Conservation (phyloP, 2,329 filamentous ascomycete genomes). For the Pseudopithomyces chartarum region DNA sequence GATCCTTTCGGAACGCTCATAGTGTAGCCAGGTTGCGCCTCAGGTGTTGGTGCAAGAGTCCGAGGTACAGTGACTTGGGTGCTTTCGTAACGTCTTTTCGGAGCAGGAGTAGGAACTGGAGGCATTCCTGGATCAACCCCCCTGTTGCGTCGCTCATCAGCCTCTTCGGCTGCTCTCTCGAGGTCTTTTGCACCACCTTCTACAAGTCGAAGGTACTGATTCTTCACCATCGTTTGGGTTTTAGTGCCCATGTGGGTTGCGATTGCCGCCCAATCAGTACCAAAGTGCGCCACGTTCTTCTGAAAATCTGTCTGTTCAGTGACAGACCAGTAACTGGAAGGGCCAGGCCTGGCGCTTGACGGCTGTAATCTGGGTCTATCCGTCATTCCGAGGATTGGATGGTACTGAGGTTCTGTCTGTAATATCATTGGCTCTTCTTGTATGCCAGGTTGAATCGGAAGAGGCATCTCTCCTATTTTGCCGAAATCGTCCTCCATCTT, state of each 20-base stretch:
- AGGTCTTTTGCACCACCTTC: slow-evolving; percentile 51
- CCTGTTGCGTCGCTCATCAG: slow-evolving; percentile 47
- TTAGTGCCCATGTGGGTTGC: slow-evolving; percentile 81
- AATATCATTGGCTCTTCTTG: slow-evolving; percentile 35
- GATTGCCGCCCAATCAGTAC: slow-evolving; percentile 78
- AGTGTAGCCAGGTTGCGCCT: slow-evolving; percentile 37
- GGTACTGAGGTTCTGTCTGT: slow-evolving; percentile 24
- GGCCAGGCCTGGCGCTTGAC: slow-evolving; percentile 57
- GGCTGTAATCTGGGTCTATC: slow-evolving; percentile 40
- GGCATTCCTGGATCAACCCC: slow-evolving; percentile 55
- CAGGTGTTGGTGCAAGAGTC: slow-evolving; percentile 52
- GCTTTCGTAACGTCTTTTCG: slow-evolving; percentile 54
- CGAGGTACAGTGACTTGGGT: slow-evolving; percentile 45
- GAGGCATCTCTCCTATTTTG: slow-evolving; percentile 35
- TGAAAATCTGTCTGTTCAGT: slow-evolving; percentile 80
- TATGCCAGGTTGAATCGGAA: slow-evolving; percentile 28
- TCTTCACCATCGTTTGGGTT: slow-evolving; percentile 78
- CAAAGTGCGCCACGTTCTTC: slow-evolving; percentile 72
- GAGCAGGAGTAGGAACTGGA: slow-evolving; percentile 54
- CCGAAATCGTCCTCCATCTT: slow-evolving; percentile 41
- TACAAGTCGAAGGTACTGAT: slow-evolving; percentile 54
- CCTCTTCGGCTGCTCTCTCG: slow-evolving; percentile 47
- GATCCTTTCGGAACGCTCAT: slow-evolving; percentile 44
- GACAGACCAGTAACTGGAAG: slow-evolving; percentile 87
- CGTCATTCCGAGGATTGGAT: slow-evolving; percentile 35